Percentiles rank a stretch among this genome's conserved stretches.
Conservation (phyloP, 2,329 filamentous ascomycete species). For the Aspergillus quadricinctus region DNA sequence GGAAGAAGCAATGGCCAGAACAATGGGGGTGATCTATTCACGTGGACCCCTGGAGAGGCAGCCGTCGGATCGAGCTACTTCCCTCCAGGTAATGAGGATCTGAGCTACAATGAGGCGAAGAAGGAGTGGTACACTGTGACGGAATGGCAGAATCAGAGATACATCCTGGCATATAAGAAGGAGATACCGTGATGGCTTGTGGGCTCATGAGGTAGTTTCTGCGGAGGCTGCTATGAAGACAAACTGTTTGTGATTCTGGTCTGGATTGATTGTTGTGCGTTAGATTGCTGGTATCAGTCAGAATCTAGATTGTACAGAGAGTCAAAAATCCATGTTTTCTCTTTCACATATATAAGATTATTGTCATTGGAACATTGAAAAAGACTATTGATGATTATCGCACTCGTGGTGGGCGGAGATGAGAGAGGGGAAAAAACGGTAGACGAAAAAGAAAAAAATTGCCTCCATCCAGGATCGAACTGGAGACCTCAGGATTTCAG, state of each 20-base stretch:
- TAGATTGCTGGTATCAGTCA: too few relatives aligned
- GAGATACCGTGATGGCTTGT: not conserved
- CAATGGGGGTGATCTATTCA: constrained; percentile 28
- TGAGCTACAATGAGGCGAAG: constrained; percentile 28
- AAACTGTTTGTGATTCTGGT: too few relatives aligned
- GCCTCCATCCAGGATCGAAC: not conserved
- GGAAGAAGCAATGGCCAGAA: constrained; percentile 29
- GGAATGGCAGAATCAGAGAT: constrained; percentile 2
- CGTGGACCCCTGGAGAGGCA: constrained; percentile 26
- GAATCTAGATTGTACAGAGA: too few relatives aligned
- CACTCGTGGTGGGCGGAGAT: too few relatives aligned
- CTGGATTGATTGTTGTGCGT: too few relatives aligned
- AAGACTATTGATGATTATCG: too few relatives aligned
- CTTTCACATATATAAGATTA: too few relatives aligned
- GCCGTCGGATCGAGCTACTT: constrained; percentile 17
- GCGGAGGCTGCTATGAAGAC: too few relatives aligned
- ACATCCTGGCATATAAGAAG: not conserved
- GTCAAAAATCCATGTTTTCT: too few relatives aligned
- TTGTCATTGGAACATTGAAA: too few relatives aligned
- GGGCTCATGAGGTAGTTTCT: too few relatives aligned
- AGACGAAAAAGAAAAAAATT: not conserved
- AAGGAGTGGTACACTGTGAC: constrained; percentile 22
- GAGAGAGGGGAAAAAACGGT: too few relatives aligned
- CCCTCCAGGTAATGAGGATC: constrained; percentile 29
- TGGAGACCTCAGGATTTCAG: not conserved